Base-by-base conservation (phyloP, 2,329 filamentous ascomycete genomes). In the Cladophialophora yegresii region DNA sequence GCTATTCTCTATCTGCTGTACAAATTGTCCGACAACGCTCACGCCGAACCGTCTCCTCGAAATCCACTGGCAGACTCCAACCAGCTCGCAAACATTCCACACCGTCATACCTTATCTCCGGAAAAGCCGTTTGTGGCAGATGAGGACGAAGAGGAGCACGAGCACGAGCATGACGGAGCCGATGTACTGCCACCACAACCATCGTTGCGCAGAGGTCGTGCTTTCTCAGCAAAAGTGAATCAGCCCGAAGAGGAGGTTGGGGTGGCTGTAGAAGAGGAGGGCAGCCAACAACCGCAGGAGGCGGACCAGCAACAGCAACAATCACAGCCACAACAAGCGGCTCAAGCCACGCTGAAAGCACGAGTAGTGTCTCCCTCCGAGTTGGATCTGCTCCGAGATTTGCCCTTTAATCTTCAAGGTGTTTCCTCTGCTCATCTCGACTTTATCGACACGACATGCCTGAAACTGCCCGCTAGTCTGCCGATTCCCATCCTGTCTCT, bases 321-420 rank as follows among this genome's bases (percentile, higher is more conserved):
- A 16, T 58, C 26, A 47, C 51, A 43, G 13, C 36, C 36, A 28
- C 33, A 58, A 50, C 33, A 58, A 30, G 40, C 57, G n/a, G 33
- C 26, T 20, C 61, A 32, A 49, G 53, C 55, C 28, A 58, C 65
- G 53, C 20, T 61, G 53, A 47, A 59, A 55, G 55, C 58, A 13
- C 62, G 56, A 26, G 40, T 55, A n/a, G 16, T 55, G 16, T 60
- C 36, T 13, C 88, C 88, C 0, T 79, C 86, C 1, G 90, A 93
- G 74, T 83, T 84, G 28, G 82, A 83, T 16, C 82, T 93, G 12
- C 78, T 93, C 23, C 85, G 89, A 70, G 93, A 98, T 73, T 81
- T 98, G 3, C 93, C 95, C 0, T 98, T 95, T 73, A 97, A 93
- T 0, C 81, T 98, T 0, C 95, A 98, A 77, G 95, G 95, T 0